A percentile compares a stretch with the other conserved stretches of the same genome.
Evolutionary conservation across 345 rosid species (phyloP).

Genomic region (Xanthoceras sorbifolium): DNA sequence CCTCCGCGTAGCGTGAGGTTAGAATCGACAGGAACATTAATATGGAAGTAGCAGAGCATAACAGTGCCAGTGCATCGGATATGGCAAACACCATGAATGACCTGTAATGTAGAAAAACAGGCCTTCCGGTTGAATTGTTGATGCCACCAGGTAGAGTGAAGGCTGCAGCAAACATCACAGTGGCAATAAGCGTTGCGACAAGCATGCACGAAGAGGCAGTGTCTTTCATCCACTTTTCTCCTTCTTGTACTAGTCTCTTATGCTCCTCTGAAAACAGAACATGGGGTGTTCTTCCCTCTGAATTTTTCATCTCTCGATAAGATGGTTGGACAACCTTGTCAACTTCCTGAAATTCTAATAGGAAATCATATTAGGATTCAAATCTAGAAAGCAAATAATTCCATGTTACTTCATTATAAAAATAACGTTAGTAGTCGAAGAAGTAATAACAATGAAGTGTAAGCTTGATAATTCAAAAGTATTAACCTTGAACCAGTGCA

Average conservation of each 20-base stretch:
- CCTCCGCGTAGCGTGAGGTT: conserved; percentile 45
- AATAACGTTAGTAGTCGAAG: not conserved
- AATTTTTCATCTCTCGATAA: conserved; percentile 30
- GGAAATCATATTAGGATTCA: not conserved
- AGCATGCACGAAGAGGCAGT: conserved; percentile 46
- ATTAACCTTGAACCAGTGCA: conserved; percentile 48
- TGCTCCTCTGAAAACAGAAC: conserved; percentile 29
- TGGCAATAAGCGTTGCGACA: conserved; percentile 44
- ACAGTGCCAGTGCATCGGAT: conserved; percentile 33
- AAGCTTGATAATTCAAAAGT: not conserved
- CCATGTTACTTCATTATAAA: too few relatives aligned
- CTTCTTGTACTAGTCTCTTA: conserved; percentile 20
- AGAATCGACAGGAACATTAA: conserved; percentile 43
- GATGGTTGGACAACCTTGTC: conserved; percentile 36
- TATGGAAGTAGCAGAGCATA: conserved; percentile 39
- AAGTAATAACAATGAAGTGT: not conserved
- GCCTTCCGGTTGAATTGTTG: conserved; percentile 19
- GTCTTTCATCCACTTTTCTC: conserved; percentile 48
- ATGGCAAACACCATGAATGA: conserved; percentile 33
- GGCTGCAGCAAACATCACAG: conserved; percentile 46
- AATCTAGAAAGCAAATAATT: not conserved
- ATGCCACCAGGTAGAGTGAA: conserved; percentile 49
- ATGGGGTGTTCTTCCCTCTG: conserved; percentile 27
- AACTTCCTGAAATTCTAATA: conserved; percentile 28
- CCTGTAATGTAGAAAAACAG: conserved; percentile 16